Evolutionary conservation across 2,329 filamentous ascomycete genomes (phyloP).

Genomic region (Paecilomyces variotii): DNA sequence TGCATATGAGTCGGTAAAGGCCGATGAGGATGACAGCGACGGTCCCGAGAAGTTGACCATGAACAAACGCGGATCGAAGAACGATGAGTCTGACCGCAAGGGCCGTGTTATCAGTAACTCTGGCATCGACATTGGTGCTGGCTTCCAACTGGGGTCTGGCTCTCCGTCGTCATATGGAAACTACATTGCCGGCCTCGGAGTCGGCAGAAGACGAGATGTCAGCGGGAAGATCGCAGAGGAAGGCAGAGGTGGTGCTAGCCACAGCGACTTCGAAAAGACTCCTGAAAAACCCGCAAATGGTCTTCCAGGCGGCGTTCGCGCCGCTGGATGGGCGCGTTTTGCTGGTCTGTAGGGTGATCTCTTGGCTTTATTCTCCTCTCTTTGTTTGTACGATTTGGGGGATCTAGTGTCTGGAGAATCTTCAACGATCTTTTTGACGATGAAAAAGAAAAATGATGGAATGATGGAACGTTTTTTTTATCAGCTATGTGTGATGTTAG

Average conservation of each 20-base stretch:
- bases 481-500: background rate
- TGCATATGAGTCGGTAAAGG: slow-evolving; percentile 27
- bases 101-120: slow-evolving; percentile 38
- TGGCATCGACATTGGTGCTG: slow-evolving; percentile 26
- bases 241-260: slow-evolving; percentile 27
- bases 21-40: slow-evolving; percentile 19
- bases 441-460: background rate
- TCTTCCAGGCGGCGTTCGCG: slow-evolving; percentile 18
- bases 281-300: slow-evolving; percentile 8
- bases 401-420: background rate
- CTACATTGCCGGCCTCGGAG: slow-evolving; percentile 36
- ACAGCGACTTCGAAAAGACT: slow-evolving; percentile 8
- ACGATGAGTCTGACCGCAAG: slow-evolving; percentile 29
- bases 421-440: background rate
- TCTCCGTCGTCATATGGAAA: slow-evolving; percentile 31
- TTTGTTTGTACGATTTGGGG: background rate
- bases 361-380: background rate
- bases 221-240: slow-evolving; percentile 42
- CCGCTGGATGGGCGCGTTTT: slow-evolving; percentile 40
- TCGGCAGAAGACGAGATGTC: slow-evolving; percentile 39
- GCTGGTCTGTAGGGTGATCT: slow-evolving; percentile 29
- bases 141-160: slow-evolving; percentile 16
- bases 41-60: slow-evolving; percentile 11
- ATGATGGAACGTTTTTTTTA: background rate
- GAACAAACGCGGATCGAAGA: background rate